These are phyloP conservation scores for Medicago ruthenica DNA, from an alignment of 306 rosid species.

Conservation along the genomic window DNA sequence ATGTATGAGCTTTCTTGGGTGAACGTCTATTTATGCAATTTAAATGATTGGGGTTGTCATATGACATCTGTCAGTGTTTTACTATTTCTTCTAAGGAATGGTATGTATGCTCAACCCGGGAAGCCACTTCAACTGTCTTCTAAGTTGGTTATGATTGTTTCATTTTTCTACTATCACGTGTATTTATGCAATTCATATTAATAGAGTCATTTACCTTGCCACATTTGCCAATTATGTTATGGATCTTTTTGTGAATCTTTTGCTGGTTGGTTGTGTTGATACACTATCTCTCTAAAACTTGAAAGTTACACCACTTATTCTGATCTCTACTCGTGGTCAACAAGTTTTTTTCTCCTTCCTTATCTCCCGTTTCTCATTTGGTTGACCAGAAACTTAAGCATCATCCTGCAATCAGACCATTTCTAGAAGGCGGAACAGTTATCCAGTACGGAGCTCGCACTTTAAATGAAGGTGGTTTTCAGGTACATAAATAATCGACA, in stretches of 20 bases:
- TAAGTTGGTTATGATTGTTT: conserved; percentile 9
- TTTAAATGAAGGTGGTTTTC: conserved; percentile 95
- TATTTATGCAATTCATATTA: conserved; percentile 3
- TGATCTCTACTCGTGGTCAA: conserved; percentile 33
- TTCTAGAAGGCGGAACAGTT: conserved; percentile 86
- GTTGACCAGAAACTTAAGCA: conserved; percentile 77
- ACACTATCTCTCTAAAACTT: conserved; percentile 27
- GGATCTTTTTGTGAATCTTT: conserved; percentile 31
- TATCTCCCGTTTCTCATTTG: conserved; percentile 22
- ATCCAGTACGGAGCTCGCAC: conserved; percentile 96
- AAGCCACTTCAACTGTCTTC: neutral
- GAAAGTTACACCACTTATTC: conserved; percentile 12
- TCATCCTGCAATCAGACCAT: conserved; percentile 82
- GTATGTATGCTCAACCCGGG: neutral
- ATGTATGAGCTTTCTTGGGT: neutral
- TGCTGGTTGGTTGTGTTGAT: conserved; percentile 26
- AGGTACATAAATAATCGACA: conserved; percentile 57
- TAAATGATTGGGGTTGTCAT: neutral
- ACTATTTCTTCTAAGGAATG: neutral
- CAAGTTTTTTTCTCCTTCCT: conserved; percentile 24
- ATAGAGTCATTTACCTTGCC: conserved; percentile 17
- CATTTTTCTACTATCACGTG: conserved; percentile 13
- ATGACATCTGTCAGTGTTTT: neutral
- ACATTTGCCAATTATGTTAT: conserved; percentile 24
- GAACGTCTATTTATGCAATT: conserved; percentile 10